Evolutionary conservation across 1,284 basidiomycete genomes (phyloP), one percentile per base, ranked within the genome.

Genomic region (Singerocomus rubriflavus): DNA sequence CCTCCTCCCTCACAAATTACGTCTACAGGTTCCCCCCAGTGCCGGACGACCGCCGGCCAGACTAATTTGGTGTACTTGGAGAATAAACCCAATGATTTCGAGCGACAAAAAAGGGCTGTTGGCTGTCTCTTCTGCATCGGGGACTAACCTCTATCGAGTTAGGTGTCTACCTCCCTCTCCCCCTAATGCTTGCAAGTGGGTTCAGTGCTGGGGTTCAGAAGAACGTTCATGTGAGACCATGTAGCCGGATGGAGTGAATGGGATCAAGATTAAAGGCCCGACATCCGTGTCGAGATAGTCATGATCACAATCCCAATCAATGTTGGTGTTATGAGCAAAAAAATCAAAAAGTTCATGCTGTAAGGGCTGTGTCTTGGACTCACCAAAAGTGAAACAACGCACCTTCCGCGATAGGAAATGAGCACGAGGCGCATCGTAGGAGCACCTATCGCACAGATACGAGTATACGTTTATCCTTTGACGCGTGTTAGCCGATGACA

Each of bases 71-170:
- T 53, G 42, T 21, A 21, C 21, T 55, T 17, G 26, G 73, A 11
- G 61, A 61, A 29, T 58, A 67, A 33, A 74, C 73, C 6, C 21
- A 2, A 21, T 4, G 21, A 58, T 52, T 60, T 72, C 33, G 61
- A 61, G 21, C 52, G 54, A 27, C 71, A 63, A 4, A 69, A 68
- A 6, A 62, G 63, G 36, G 54, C 63, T 12, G 63, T 71, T 10
- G 76, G 74, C 14, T 72, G 73, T 5, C 59, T 78, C 26, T 71
- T 74, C 53, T 73, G 75, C 4, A 57, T 74, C 21, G 21, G 21
- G 21, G 21, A 2, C 75, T 73, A 1, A 62, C 77, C 34, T 73
- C 69, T 17, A 56, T 78, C 46, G 73, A 77, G 53, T 44, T 41
- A 36, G 27, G 44, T 3, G 12, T 32, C 38, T 27, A 6, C 35